Conservation (phyloP, 129 eudicot genomes). For the Apium graveolens region DNA sequence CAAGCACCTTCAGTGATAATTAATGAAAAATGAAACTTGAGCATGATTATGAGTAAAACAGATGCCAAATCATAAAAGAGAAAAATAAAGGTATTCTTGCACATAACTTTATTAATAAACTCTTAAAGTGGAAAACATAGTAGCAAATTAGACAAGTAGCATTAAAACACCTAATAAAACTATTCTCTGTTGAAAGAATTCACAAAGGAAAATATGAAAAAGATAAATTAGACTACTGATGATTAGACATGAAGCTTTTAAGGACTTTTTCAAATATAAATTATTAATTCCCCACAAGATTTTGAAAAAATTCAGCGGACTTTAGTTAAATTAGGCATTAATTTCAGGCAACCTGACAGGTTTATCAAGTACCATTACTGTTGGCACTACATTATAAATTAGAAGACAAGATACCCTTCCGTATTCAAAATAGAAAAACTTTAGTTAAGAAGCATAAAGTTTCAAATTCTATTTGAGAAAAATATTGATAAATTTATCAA, state of each 20-base stretch:
- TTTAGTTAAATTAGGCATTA: not conserved
- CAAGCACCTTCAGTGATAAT: slow-evolving; percentile 62
- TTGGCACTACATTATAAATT: not conserved
- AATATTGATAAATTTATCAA: not conserved
- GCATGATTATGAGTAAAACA: too few relatives aligned
- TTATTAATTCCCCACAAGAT: not conserved
- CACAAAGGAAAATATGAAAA: not conserved
- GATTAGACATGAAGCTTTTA: not conserved
- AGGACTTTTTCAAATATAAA: not conserved
- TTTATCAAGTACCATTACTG: not conserved
- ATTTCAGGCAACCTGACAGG: not conserved
- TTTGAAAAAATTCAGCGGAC: not conserved
- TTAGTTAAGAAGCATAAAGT: not conserved
- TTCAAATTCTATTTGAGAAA: not conserved
- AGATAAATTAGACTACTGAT: not conserved
- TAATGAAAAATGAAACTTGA: not conserved
- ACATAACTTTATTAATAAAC: not conserved
- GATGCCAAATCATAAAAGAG: not conserved
- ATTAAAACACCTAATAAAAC: not conserved
- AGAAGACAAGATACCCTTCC: not conserved
- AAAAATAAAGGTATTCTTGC: not conserved
- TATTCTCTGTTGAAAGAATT: not conserved
- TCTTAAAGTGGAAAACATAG: not conserved
- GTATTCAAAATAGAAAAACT: not conserved
- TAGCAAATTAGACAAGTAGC: not conserved